Evolutionary conservation across 352 stramenopile species (phyloP).

Genomic region (Globisporangium parvum): DNA sequence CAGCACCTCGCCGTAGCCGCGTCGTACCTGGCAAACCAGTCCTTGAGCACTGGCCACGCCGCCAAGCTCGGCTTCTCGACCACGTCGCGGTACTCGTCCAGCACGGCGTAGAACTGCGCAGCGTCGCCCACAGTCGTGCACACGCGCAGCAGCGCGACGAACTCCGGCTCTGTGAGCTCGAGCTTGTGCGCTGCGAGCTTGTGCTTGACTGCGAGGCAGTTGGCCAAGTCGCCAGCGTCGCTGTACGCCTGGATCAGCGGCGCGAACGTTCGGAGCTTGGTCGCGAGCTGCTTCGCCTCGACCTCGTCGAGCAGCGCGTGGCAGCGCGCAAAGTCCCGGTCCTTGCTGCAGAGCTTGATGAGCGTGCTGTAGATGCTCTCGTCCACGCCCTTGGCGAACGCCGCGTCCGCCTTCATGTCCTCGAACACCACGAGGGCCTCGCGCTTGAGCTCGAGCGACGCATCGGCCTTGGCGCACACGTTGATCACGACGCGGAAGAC

Average conservation of each 20-base stretch:
- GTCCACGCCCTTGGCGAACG: slow-evolving; percentile 25
- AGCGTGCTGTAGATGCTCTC: slow-evolving; percentile 73
- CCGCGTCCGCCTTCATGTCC: slow-evolving; percentile 48
- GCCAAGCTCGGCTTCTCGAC: slow-evolving; percentile 38
- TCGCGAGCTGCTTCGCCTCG: slow-evolving; percentile 33
- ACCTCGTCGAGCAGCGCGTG: slow-evolving; percentile 45
- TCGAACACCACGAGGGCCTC: slow-evolving; percentile 54
- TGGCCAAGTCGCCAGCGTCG: slow-evolving; percentile 39
- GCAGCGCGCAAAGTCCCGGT: slow-evolving; percentile 46
- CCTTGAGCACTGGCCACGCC: slow-evolving; percentile 59
- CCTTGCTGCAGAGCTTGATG: slow-evolving; percentile 67
- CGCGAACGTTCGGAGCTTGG: slow-evolving; percentile 71
- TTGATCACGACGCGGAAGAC: slow-evolving; percentile 61
- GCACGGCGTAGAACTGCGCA: slow-evolving; percentile 45
- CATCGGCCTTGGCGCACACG: slow-evolving; percentile 43
- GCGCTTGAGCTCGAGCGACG: slow-evolving; percentile 21
- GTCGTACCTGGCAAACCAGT: slow-evolving; percentile 62
- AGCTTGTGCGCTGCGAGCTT: slow-evolving; percentile 40
- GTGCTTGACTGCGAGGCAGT: slow-evolving; percentile 48
- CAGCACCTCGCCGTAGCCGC: background rate
- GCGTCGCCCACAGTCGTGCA: slow-evolving; percentile 32
- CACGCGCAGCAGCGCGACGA: slow-evolving; percentile 46
- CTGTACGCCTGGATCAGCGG: slow-evolving; percentile 61
- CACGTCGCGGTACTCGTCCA: slow-evolving; percentile 55
- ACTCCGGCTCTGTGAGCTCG: slow-evolving; percentile 59